A percentile compares a stretch with the other conserved stretches of the same genome.
These are phyloP conservation scores for Leccinum pachyderme DNA, from an alignment of 1,284 basidiomycete species.

Conservation along the genomic window DNA sequence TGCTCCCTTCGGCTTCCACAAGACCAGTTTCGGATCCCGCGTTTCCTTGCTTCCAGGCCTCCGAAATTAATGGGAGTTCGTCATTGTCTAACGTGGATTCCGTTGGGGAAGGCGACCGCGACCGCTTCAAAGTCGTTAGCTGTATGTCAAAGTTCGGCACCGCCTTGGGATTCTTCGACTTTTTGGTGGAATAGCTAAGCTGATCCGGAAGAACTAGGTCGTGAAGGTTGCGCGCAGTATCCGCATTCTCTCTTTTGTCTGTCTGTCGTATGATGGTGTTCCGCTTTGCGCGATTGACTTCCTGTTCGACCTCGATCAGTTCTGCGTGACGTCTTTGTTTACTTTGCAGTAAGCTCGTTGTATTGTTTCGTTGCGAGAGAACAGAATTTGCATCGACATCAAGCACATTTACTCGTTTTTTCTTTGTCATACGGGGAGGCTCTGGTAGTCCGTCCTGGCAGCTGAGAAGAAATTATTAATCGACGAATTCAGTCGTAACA, in stretches of 20 bases:
- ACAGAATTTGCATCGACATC: slow-evolving; percentile 18
- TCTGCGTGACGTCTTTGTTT: neutral
- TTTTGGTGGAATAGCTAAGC: slow-evolving; percentile 14
- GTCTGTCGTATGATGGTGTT: slow-evolving; percentile 40
- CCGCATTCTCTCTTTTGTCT: slow-evolving; percentile 43
- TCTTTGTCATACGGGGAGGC: slow-evolving; percentile 46
- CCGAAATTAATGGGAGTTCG: slow-evolving; percentile 46
- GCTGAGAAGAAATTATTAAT: slow-evolving; percentile 37
- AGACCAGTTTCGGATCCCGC: slow-evolving; percentile 30
- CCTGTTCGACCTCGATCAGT: neutral
- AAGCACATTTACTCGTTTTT: slow-evolving; percentile 22
- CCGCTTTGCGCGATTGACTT: slow-evolving; percentile 20
- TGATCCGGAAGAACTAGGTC: slow-evolving; percentile 45
- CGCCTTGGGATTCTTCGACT: slow-evolving; percentile 31
- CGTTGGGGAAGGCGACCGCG: slow-evolving; percentile 19
- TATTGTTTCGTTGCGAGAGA: slow-evolving; percentile 6
- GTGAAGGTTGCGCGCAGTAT: slow-evolving; percentile 41
- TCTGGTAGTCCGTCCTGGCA: slow-evolving; percentile 67
- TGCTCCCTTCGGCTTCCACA: slow-evolving; percentile 6
- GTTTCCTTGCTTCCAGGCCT: slow-evolving; percentile 30
- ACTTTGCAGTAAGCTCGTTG: neutral
- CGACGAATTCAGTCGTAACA: slow-evolving; percentile 1
- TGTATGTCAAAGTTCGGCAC: slow-evolving; percentile 52
- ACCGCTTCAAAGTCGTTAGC: slow-evolving; percentile 46
- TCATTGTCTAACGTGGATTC: slow-evolving; percentile 34